Conservation (phyloP, 2,329 filamentous ascomycete genomes). For the Diaporthe ampelina region DNA sequence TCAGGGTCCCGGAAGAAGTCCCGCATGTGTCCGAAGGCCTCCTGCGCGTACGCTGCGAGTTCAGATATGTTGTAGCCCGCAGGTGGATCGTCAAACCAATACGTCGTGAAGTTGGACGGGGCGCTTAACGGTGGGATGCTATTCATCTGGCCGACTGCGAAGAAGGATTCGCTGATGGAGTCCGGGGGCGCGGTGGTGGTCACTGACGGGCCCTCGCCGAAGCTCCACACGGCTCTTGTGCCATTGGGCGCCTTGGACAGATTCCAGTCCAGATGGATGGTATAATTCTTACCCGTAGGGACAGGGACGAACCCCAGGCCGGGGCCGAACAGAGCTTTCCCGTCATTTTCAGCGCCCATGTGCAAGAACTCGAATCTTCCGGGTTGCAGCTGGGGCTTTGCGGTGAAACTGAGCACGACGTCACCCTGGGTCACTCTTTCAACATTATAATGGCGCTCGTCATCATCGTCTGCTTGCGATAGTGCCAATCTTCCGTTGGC, state of each 20-base stretch:
- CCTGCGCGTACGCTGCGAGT: neutral
- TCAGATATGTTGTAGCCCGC: neutral
- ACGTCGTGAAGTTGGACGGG: neutral
- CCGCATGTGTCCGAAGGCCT: neutral
- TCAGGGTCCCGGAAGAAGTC: neutral
- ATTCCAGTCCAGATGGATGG: neutral
- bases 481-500: neutral
- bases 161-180: neutral
- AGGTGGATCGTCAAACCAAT: constrained; percentile 1
- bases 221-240: neutral
- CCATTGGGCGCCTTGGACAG: neutral
- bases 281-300: neutral
- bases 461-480: neutral
- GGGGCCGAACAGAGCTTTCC: neutral
- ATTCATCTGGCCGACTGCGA: neutral
- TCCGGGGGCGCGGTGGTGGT: neutral
- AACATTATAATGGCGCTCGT: neutral
- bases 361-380: neutral
- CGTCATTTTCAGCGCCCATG: neutral
- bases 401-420: neutral
- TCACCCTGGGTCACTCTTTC: neutral
- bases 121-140: neutral
- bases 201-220: neutral
- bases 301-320: neutral
- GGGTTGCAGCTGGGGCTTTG: neutral